Base-by-base conservation (phyloP, 768 basidiomycete species). In the Calocybe indica region DNA sequence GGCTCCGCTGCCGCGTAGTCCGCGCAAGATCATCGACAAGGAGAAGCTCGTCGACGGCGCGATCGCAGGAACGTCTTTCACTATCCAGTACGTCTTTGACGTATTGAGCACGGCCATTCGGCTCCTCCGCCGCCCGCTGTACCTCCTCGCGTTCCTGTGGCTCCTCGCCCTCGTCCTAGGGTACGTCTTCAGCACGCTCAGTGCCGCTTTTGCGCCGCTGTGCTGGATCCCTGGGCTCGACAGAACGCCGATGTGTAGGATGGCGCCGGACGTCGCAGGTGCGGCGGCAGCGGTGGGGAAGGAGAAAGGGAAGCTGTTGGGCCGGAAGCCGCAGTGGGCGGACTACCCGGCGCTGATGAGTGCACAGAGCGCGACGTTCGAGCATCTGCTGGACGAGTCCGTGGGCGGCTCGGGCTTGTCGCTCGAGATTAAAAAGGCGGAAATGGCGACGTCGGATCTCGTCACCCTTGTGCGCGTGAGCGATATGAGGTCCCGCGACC, bases 391-490 rank as follows among this genome's bases (percentile, higher is more conserved):
- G 22, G 79, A 78, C 41, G 78, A 80, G 40, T 70, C 81, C 0
- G 70, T 74, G 0, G 80, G 82, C 2, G 76, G 79, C 0, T 78
- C 82, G 0, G 71, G 71, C 5, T 59, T 91, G 34, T 78, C 84
- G 5, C 58, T 86, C 38, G 78, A 86, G 47, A 76, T 91, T 52
- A 80, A 87, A 64, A 83, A 81, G 60, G 82, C 85, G 10, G 83
- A 89, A 55, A 82, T 89, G 76, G 88, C 86, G 10, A 85, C 83
- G 1, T 68, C 63, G 15, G 88, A 91, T 58, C 69, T 91, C 44
- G 66, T 77, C 10, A 72, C 78, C 5, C 69, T 87, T 29, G 81
- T 89, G 11, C 73, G 72, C 11, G 63, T 74, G 50, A 90, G 88
- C 60, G 67, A 82, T 11, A 61, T 91, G 56, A 75, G 68, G 49